Conservation (phyloP, 495 filamentous ascomycete species). For the Jackrogersella multiformis region DNA sequence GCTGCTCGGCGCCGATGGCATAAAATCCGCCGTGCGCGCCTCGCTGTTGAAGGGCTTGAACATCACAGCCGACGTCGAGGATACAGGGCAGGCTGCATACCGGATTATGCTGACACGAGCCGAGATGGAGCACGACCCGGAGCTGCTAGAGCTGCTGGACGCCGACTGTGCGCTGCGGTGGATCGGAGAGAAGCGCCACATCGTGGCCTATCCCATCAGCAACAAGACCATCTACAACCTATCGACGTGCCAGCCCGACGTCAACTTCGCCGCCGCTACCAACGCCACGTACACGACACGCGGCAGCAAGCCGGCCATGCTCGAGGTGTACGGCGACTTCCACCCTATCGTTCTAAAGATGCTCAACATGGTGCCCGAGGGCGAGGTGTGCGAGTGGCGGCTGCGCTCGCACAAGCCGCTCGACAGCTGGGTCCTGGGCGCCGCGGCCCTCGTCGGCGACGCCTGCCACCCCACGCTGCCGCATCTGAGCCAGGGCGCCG, state of each 20-base stretch:
- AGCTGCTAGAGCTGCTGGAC: constrained; percentile 73
- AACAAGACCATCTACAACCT: constrained; percentile 83
- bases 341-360: constrained; percentile 76
- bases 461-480: constrained; percentile 83
- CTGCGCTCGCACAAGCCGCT: constrained; percentile 74
- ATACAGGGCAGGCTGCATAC: constrained; percentile 84
- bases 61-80: constrained; percentile 66
- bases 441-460: constrained; percentile 77
- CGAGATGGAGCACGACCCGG: constrained; percentile 71
- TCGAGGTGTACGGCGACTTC: constrained; percentile 74
- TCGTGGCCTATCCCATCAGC: constrained; percentile 83
- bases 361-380: constrained; percentile 80
- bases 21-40: constrained; percentile 71
- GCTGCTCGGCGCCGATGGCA: constrained; percentile 75
- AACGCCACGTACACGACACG: constrained; percentile 80
- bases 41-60: constrained; percentile 67
- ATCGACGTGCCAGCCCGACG: constrained; percentile 77
- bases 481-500: constrained; percentile 80
- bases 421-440: constrained; percentile 73
- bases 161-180: constrained; percentile 75
- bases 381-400: constrained; percentile 84
- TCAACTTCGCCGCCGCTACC: constrained; percentile 74
- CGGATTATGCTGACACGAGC: constrained; percentile 79
- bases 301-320: constrained; percentile 73
- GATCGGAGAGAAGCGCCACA: constrained; percentile 81